Percentiles rank a stretch among this genome's conserved stretches.
phyloP scores from a whole-genome alignment of 306 rosid species.

The Erythrophleum fordii region DNA sequence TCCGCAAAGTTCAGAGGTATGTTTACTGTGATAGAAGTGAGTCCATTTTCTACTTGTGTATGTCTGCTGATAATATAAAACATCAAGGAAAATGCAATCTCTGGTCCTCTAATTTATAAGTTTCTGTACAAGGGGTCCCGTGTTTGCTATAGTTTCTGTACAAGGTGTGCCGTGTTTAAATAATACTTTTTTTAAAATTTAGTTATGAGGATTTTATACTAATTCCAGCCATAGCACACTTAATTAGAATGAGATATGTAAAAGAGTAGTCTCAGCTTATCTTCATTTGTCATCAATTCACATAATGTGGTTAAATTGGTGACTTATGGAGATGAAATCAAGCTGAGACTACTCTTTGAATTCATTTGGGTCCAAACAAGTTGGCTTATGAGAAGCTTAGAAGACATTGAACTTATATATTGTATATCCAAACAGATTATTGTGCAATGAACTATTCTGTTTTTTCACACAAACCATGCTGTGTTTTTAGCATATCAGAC shows the following conservation, averaged over 20 bases:
- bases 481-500: conserved; percentile 6
- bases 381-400: not conserved
- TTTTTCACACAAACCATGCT: not conserved
- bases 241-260: conserved; percentile 14
- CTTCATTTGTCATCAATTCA: conserved; percentile 19
- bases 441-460: not conserved
- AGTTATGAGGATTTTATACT: conserved; percentile 15
- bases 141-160: conserved; percentile 5
- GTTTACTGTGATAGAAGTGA: conserved; percentile 27
- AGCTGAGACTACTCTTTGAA: not conserved
- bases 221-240: conserved; percentile 13
- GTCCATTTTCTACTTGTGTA: conserved; percentile 12
- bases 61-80: conserved; percentile 29
- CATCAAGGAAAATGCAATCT: conserved; percentile 12
- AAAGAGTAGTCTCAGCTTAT: conserved; percentile 21
- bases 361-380: not conserved
- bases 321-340: not conserved
- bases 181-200: not conserved
- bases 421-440: not conserved
- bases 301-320: not conserved
- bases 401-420: not conserved
- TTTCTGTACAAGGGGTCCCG: conserved; percentile 16
- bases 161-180: not conserved
- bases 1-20: conserved; percentile 96
- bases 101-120: conserved; percentile 6